Evolutionary conservation across 257 asterid species (phyloP).

Genomic region (Cruciata laevipes): DNA sequence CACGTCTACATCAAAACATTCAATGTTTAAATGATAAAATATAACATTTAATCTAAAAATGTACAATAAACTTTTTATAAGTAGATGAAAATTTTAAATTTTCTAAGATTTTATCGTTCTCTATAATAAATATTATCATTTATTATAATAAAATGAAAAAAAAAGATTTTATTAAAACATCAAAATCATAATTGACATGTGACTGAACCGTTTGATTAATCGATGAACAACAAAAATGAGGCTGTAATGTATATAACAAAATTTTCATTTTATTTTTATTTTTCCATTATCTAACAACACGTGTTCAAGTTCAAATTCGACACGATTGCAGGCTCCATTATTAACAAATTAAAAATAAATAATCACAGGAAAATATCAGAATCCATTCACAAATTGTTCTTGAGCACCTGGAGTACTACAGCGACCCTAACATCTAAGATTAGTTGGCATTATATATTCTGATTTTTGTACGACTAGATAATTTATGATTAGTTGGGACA

Average conservation of each 20-base stretch:
- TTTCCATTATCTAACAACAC: neutral
- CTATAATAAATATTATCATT: no score
- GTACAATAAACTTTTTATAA: no score
- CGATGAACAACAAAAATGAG: neutral
- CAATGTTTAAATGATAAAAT: no score
- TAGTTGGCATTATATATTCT: neutral
- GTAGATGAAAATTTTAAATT: no score
- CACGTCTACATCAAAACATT: no score
- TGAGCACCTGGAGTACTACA: neutral
- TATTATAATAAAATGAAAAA: no score
- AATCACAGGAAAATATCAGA: neutral
- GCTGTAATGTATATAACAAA: neutral
- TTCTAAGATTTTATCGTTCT: no score
- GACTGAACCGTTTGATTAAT: neutral
- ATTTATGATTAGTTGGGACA: no score
- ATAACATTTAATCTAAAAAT: no score
- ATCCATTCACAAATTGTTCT: neutral
- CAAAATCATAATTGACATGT: neutral
- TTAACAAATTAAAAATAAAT: neutral
- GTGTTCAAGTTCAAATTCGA: neutral
- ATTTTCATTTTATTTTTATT: no score
- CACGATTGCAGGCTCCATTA: neutral
- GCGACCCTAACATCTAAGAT: neutral
- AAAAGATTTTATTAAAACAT: no score
- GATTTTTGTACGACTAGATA: neutral